phyloP scores from a whole-genome alignment of 2,329 filamentous ascomycete genomes.

The Diaporthe capsici region DNA sequence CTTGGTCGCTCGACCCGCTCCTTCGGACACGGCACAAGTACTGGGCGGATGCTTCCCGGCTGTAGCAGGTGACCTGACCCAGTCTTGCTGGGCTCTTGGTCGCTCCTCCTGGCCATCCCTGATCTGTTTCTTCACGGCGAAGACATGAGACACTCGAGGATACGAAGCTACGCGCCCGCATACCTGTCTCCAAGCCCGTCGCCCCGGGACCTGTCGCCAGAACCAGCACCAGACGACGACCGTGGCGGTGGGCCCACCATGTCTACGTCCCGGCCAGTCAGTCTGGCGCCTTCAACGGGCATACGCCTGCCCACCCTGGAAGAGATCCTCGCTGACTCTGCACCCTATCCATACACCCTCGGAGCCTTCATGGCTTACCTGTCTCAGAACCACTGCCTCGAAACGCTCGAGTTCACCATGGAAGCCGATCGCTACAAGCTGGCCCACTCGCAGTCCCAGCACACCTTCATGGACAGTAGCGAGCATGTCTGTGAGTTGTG shows the following conservation, averaged over 20 bases:
- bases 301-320: slow-evolving; percentile 76
- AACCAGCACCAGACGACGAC: slow-evolving; percentile 61
- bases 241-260: slow-evolving; percentile 60
- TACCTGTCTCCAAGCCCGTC: slow-evolving; percentile 58
- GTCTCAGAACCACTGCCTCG: slow-evolving; percentile 96
- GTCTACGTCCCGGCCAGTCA: slow-evolving; percentile 64
- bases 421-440: slow-evolving; percentile 88
- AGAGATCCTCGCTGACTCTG: slow-evolving; percentile 89
- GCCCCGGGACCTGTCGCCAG: slow-evolving; percentile 59
- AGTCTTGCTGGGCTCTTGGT: slow-evolving; percentile 44
- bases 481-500: slow-evolving; percentile 85
- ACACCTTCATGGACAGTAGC: slow-evolving; percentile 60
- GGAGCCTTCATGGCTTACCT: slow-evolving; percentile 96
- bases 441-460: slow-evolving; percentile 63
- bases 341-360: slow-evolving; percentile 90
- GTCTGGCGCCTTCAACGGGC: slow-evolving; percentile 58
- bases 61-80: slow-evolving; percentile 39
- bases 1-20: background rate
- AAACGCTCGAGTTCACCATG: slow-evolving; percentile 96
- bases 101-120: slow-evolving; percentile 45
- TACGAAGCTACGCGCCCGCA: slow-evolving; percentile 60
- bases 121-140: slow-evolving; percentile 10
- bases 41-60: slow-evolving; percentile 24
- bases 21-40: background rate
- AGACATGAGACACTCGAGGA: slow-evolving; percentile 64